Evolutionary conservation across 73 alveolate genomes (phyloP), one percentile per base, ranked within the genome.

Genomic region (Breviolum minutum): DNA sequence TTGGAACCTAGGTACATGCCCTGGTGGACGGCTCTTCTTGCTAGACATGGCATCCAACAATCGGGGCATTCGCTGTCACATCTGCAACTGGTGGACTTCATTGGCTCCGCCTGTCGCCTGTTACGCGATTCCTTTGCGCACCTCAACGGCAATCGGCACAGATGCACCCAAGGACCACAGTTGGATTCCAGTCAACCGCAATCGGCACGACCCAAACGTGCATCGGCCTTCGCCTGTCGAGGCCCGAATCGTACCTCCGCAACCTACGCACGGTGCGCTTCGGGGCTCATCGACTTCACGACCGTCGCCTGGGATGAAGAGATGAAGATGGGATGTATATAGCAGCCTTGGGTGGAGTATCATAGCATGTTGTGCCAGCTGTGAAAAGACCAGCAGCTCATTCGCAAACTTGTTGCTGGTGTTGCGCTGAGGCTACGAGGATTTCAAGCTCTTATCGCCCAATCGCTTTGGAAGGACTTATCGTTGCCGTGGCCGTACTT

Each of bases 251-350:
- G 80, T 92, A 73, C 66, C 63, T 74, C 62, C 77, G 98, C 66
- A 92, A 92, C 27, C 90, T 92, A 14, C 98, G 98, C 19, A 92
- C 98, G 30, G 98, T 92, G 40, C 98, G 98, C 29, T 76, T 32
- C 8, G 98, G 98, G 7, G 98, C 98, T 40, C 76, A 92, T 80
- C 98, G 98, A 12, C 54, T 92, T 76, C 91, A 62, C 5, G 98
- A 92, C 61, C 98, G 98, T 61, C 4, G 60, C 92, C 24, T n/a
- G 92, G 76, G n/a, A n/a, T n/a, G n/a, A n/a, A n/a, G n/a, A n/a
- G n/a, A n/a, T n/a, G n/a, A 40, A 2, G 54, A 40, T 40, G 54
- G 54, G 54, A 40, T 40, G 54, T 3, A 2, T 40, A 2, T 40
- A 40, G 54, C 54, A 40, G 54, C 54, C 5, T 40, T 40, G 3